These are phyloP conservation scores for Spongiforma sp. DNA, from an alignment of 1,284 basidiomycete species.

Conservation along the genomic window DNA sequence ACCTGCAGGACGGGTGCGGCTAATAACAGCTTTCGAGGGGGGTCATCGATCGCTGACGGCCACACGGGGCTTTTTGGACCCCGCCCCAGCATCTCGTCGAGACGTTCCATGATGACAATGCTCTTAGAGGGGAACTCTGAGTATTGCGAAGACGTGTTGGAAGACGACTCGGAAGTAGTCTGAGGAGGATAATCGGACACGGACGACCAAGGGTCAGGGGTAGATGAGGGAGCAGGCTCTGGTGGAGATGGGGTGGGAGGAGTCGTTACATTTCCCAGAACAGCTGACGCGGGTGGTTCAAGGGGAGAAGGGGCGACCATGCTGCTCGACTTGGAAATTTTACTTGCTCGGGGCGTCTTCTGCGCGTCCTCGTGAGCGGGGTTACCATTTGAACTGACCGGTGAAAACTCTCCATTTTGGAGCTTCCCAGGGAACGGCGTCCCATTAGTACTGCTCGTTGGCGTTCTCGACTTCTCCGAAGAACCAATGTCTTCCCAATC, in stretches of 20 bases:
- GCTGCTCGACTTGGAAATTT: conserved; percentile 37
- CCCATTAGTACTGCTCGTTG: conserved; percentile 51
- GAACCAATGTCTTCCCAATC: conserved; percentile 68
- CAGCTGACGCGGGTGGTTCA: conserved; percentile 22
- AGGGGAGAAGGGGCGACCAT: conserved; percentile 28
- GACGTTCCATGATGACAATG: conserved; percentile 61
- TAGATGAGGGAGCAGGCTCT: conserved; percentile 64
- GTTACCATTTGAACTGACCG: conserved; percentile 31
- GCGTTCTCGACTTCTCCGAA: conserved; percentile 49
- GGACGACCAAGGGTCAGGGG: conserved; percentile 66
- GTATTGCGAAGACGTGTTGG: conserved; percentile 51
- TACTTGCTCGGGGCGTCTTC: conserved; percentile 36
- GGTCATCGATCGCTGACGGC: conserved; percentile 77
- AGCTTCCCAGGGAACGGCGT: conserved; percentile 41
- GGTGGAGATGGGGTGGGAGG: conserved; percentile 55
- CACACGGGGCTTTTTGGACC: conserved; percentile 65
- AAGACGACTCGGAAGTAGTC: conserved; percentile 53
- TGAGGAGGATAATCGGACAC: conserved; percentile 42
- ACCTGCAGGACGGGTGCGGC: conserved; percentile 93
- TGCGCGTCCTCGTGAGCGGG: conserved; percentile 33
- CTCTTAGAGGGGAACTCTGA: conserved; percentile 44
- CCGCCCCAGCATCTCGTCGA: conserved; percentile 70
- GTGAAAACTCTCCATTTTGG: conserved; percentile 29
- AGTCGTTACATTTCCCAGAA: conserved; percentile 32
- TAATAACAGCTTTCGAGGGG: conserved; percentile 85